Evolutionary conservation across 352 stramenopile genomes (phyloP), one percentile per base, ranked within the genome.

Genomic region (Pythium phragmiticola): DNA sequence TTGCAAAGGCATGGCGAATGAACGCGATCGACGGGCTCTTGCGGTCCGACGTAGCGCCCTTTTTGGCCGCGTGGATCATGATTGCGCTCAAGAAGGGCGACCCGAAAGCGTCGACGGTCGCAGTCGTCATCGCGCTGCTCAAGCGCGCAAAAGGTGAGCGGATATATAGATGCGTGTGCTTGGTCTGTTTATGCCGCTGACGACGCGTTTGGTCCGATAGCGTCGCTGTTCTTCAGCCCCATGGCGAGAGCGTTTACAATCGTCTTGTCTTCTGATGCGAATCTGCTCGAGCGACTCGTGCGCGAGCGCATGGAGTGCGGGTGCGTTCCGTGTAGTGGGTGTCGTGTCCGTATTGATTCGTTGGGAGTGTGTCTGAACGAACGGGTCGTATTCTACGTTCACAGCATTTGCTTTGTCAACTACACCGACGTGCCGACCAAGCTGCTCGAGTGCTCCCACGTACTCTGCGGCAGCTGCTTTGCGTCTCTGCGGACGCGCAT

Each of bases 291-390:
- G 9, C 60, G 66, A 1, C 66, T 73, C 19, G 66, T 66, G 39
- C 45, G 57, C 37, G 60, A 69, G 42, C 56, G 45, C 2, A 58
- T 73, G 60, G 60, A 73, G 23, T 73, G 66, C 30, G 66, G 66
- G 66, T 73, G 59, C 48, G 66, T 69, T 37, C 16, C 12, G 9
- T 46, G 11, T 46, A 3, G 39, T 46, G 17, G 39, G 14, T 21
- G 14, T 7, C 16, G 14, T 21, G 6, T 12, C 52, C 45, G 9
- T 42, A 2, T 48, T 50, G 33, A 30, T 11, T 54, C 19, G 4
- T 39, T 16, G 17, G 2, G 13, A 54, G 8, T 26, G 21, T 39
- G 51, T 48, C 26, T 30, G 26, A 30, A 30, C 26, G 26, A 30
- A 30, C 34, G 34, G 34, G 11, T 39, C 7, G 34, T 11, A 14